A percentile compares a stretch with the other conserved stretches of the same genome.
These are phyloP conservation scores for Ustulina deusta DNA, from an alignment of 2,329 filamentous ascomycete genomes.

Conservation along the genomic window DNA sequence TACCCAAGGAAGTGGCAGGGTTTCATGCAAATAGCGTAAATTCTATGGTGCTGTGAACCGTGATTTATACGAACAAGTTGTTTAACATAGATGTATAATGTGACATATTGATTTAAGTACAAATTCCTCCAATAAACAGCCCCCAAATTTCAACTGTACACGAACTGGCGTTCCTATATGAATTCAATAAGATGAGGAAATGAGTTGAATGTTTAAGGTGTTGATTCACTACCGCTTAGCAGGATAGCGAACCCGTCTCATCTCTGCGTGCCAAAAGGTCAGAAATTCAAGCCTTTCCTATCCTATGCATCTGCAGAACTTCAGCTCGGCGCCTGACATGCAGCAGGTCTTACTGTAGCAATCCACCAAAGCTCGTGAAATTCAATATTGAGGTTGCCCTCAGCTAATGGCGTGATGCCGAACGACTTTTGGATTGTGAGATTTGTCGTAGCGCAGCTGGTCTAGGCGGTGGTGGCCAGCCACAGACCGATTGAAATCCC, in stretches of 20 bases:
- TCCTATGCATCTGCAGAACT: neutral
- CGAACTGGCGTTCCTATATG: too few relatives aligned
- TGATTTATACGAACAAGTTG: too few relatives aligned
- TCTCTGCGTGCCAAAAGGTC: neutral
- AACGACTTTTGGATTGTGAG: neutral
- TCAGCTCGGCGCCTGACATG: conserved; percentile 7
- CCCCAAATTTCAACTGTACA: too few relatives aligned
- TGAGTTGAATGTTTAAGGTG: too few relatives aligned
- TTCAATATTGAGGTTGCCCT: neutral
- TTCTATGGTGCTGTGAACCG: too few relatives aligned
- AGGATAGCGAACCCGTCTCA: neutral
- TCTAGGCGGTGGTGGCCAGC: neutral
- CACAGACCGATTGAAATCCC: neutral
- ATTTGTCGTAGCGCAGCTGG: neutral
- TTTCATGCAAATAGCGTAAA: too few relatives aligned
- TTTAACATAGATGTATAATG: too few relatives aligned
- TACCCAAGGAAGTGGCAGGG: too few relatives aligned
- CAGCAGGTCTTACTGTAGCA: neutral
- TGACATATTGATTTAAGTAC: too few relatives aligned
- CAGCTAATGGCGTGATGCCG: conserved; percentile 1
- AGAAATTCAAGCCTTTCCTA: too few relatives aligned
- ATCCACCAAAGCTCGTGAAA: neutral
- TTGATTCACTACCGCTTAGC: neutral
- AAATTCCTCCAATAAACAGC: too few relatives aligned
- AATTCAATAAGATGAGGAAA: too few relatives aligned